Conservation (phyloP, 768 basidiomycete species). For the Mycena venus region DNA sequence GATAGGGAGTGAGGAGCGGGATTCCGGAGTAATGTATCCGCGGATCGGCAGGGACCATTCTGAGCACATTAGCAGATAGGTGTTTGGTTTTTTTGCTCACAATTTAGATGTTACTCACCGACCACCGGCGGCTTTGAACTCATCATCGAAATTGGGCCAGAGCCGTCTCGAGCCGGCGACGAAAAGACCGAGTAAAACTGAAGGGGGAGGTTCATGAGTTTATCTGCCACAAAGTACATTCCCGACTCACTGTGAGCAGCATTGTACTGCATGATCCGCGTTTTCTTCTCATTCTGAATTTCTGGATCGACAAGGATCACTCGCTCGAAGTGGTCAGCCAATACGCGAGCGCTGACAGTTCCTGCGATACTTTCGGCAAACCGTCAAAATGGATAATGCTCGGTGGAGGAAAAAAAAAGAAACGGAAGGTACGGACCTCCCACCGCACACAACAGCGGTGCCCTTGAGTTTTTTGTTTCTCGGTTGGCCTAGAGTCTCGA, state of each 20-base stretch:
- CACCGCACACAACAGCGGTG: conserved; percentile 41
- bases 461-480: background rate
- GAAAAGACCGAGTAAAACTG: conserved; percentile 26
- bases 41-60: conserved; percentile 25
- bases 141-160: conserved; percentile 37
- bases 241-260: conserved; percentile 22
- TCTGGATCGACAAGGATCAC: conserved; percentile 46
- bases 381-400: background rate
- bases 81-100: background rate
- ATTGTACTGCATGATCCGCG: conserved; percentile 33
- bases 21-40: conserved; percentile 31
- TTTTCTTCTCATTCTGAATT: conserved; percentile 24
- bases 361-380: conserved; percentile 39
- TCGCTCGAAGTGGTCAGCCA: conserved; percentile 42
- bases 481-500: background rate
- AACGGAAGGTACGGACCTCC: conserved; percentile 30
- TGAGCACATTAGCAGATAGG: too few relatives aligned
- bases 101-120: conserved; percentile 17
- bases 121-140: conserved; percentile 26
- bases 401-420: background rate
- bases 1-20: conserved; percentile 14
- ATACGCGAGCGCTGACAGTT: conserved; percentile 40
- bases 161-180: conserved; percentile 31
- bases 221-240: background rate
- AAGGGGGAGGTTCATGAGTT: background rate